These are phyloP conservation scores for Spiraea crenata DNA, from an alignment of 331 rosid genomes.

Conservation along the genomic window DNA sequence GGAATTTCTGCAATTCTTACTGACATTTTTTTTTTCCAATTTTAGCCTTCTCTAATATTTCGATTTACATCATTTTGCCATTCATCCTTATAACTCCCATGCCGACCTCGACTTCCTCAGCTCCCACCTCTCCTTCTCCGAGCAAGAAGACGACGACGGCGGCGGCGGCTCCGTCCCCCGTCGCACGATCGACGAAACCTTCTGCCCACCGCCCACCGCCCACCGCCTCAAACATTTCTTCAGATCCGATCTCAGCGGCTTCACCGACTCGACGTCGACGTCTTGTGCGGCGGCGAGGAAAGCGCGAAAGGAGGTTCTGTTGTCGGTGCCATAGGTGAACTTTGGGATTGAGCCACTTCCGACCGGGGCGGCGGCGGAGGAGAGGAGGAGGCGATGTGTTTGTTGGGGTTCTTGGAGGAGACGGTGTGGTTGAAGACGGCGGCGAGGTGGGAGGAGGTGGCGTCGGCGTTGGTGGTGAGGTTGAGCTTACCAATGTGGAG, in stretches of 20 bases:
- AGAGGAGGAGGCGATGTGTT: conserved; percentile 53
- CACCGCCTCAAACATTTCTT: too few relatives aligned
- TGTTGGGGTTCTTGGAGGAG: conserved; percentile 69
- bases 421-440: conserved; percentile 75
- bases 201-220: too few relatives aligned
- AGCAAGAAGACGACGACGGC: too few relatives aligned
- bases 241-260: conserved; percentile 73
- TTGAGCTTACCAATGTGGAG: conserved; percentile 81
- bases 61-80: too few relatives aligned
- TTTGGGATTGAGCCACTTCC: conserved; percentile 74
- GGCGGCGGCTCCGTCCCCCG: too few relatives aligned
- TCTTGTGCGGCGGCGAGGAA: conserved; percentile 46
- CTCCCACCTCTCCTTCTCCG: too few relatives aligned
- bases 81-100: too few relatives aligned
- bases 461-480: conserved; percentile 63
- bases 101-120: too few relatives aligned
- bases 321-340: conserved; percentile 57
- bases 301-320: conserved; percentile 61
- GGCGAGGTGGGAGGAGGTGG: conserved; percentile 61
- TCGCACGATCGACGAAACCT: too few relatives aligned
- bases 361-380: conserved; percentile 46
- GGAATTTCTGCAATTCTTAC: too few relatives aligned
- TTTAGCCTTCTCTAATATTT: too few relatives aligned
- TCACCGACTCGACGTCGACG: conserved; percentile 68
- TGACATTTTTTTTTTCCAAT: too few relatives aligned